Conservation (phyloP, 257 asterid species). For the Gynochthodes officinalis region DNA sequence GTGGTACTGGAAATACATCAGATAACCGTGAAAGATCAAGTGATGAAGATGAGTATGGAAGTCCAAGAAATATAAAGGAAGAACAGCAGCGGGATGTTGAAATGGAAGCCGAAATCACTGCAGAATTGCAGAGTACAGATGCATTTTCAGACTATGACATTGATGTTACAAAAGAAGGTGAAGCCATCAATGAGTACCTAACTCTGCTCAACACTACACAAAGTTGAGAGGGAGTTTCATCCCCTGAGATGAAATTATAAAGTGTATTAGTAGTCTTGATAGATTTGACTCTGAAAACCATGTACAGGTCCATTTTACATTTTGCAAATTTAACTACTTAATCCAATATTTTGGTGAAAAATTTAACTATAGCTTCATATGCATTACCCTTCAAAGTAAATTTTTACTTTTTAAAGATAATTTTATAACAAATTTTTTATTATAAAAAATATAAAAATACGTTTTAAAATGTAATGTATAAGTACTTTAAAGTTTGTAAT, state of each 20-base stretch:
- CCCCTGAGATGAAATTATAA: neutral
- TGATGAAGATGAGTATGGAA: slow-evolving; percentile 20
- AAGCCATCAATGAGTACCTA: slow-evolving; percentile 72
- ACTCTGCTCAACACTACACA: slow-evolving; percentile 46
- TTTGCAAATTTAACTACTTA: neutral
- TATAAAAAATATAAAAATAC: too few relatives aligned
- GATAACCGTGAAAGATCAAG: neutral
- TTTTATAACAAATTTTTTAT: too few relatives aligned
- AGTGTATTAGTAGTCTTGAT: too few relatives aligned
- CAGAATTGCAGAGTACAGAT: slow-evolving; percentile 56
- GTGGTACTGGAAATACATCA: slow-evolving; percentile 3
- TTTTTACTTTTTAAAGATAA: too few relatives aligned
- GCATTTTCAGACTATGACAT: slow-evolving; percentile 83
- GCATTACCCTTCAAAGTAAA: too few relatives aligned
- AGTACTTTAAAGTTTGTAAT: too few relatives aligned
- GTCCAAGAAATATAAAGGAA: slow-evolving; percentile 23
- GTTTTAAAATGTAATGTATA: too few relatives aligned
- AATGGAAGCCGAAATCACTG: slow-evolving; percentile 79
- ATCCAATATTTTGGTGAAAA: neutral
- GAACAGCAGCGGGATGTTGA: slow-evolving; percentile 51
- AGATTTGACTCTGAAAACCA: too few relatives aligned
- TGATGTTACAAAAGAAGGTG: slow-evolving; percentile 78
- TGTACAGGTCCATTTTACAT: neutral
- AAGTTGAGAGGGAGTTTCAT: neutral
- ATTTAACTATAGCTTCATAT: too few relatives aligned